Base-by-base conservation (phyloP, 176 grass and related monocot species). In the Typha latifolia region DNA sequence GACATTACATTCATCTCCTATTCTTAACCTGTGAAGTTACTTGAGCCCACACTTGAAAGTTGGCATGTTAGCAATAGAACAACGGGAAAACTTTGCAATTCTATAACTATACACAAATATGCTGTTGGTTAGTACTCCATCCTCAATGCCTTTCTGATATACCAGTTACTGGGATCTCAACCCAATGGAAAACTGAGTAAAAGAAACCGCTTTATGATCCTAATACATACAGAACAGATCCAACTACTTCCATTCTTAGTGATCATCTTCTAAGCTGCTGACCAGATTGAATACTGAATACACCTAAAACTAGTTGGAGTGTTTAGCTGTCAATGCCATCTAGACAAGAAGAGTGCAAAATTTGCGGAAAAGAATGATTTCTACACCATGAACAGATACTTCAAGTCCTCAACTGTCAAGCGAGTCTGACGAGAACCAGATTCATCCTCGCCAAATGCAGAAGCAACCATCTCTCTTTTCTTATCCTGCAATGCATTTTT, bases 381-480 rank as follows among this genome's bases (percentile, higher is more conserved):
- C 81, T 97, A 90, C 67, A 74, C 81, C 87, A 77, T 90, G 64
- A 99, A 99, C 47, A 99, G 80, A 79, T 99, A 99, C 18, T 87
- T 86, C 71, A 99, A 86, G 69, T 99, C 95, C 22, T 99, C 89
- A 23, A 87, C 84, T 0, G 89, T 99, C 64, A 99, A 62, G 26
- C 94, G 78, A 69, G 95, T 85, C 61, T 89, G 83, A 52, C 87
- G 81, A 20, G 81, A 80, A 75, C 84, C 86, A 64, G 83, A 90
- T 84, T 80, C 85, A 74, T 94, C 95, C 66, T 93, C 89, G 8
- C 95, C 95, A 81, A 99, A 99, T 31, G 95, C 95, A 66, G 86
- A 90, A 49, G 95, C 81, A 66, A 99, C 95, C 95, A 99, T 99
- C 71, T 93, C 95, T 31, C 95, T 81, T 43, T 99, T 99, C 66